These are phyloP conservation scores for Sporothrix pseudoabietina DNA, from an alignment of 2,329 filamentous ascomycete genomes.

Conservation along the genomic window DNA sequence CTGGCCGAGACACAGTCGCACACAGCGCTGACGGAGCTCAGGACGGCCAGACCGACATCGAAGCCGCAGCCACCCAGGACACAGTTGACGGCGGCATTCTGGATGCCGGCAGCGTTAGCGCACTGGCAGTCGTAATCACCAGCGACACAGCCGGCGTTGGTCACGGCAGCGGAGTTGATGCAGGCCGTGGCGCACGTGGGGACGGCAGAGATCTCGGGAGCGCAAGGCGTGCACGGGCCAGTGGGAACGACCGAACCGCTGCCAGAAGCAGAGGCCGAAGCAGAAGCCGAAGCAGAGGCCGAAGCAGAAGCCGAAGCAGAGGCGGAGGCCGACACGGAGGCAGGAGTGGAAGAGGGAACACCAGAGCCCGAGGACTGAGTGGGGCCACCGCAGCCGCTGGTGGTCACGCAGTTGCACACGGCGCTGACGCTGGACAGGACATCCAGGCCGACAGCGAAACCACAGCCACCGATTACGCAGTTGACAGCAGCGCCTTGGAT, in stretches of 20 bases:
- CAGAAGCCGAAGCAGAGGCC: background rate
- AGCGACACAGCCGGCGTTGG: conserved; percentile 18
- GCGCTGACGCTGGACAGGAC: background rate
- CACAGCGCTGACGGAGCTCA: conserved; percentile 6
- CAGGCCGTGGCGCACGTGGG: conserved; percentile 19
- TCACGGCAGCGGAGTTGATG: conserved; percentile 22
- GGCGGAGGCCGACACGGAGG: background rate
- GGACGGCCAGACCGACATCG: conserved; percentile 2
- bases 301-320: background rate
- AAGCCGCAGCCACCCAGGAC: conserved; percentile 22
- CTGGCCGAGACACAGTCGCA: conserved; percentile 23
- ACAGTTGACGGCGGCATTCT: conserved; percentile 25
- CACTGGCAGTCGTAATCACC: conserved; percentile 26
- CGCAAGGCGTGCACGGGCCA: conserved; percentile 21
- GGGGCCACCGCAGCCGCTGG: conserved; percentile 15
- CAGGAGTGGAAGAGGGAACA: conserved; percentile 3
- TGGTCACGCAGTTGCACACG: conserved; percentile 14
- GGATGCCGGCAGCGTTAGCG: conserved; percentile 17
- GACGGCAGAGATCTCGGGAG: conserved; percentile 8
- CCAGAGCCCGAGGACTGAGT: background rate
- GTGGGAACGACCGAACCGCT: conserved; percentile 16
- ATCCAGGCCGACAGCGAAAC: background rate
- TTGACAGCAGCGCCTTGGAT: conserved; percentile 28
- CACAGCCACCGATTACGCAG: conserved; percentile 29
- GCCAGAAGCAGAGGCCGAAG: conserved; percentile 16